A percentile compares a stretch with the other conserved stretches of the same genome.
Evolutionary conservation across 2,329 filamentous ascomycete genomes (phyloP).

Genomic region (Chaetothyriales sp.): DNA sequence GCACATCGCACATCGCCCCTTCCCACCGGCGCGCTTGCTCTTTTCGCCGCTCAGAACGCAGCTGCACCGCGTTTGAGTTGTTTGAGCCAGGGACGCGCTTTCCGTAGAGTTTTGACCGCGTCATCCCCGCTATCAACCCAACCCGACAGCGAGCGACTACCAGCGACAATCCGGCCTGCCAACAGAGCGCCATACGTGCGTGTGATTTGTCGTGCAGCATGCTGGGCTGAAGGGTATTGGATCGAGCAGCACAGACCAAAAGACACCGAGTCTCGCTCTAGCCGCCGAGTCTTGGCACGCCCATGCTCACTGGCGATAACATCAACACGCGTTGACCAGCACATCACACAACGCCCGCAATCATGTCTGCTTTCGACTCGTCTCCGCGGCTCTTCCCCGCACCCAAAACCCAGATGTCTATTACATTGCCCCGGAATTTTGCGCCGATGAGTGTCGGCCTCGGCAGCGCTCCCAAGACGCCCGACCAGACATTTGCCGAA

Average conservation of each 20-base stretch:
- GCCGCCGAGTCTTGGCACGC: not conserved
- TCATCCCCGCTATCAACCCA: not conserved
- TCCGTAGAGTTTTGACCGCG: not conserved
- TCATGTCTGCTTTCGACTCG: conserved; percentile 13
- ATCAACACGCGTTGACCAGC: not conserved
- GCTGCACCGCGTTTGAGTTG: not conserved
- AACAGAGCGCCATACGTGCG: not conserved
- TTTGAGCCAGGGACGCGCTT: not conserved
- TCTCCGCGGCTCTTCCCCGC: conserved; percentile 15
- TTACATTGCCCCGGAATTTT: conserved; percentile 35
- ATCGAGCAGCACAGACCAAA: not conserved
- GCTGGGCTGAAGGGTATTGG: not conserved
- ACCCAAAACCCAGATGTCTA: conserved; percentile 27
- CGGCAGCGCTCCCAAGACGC: conserved; percentile 28
- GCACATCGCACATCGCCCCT: not conserved
- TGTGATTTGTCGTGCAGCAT: not conserved
- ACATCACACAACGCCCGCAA: conserved; percentile 1
- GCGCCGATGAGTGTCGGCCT: conserved; percentile 25
- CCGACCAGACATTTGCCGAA: conserved; percentile 27
- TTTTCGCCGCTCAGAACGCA: not conserved
- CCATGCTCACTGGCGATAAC: not conserved
- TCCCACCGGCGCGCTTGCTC: not conserved
- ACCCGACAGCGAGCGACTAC: not conserved
- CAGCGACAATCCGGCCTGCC: not conserved
- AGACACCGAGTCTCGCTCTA: not conserved